Conservation (phyloP, 2,329 filamentous ascomycete genomes). For the Bipolaris oryzae region DNA sequence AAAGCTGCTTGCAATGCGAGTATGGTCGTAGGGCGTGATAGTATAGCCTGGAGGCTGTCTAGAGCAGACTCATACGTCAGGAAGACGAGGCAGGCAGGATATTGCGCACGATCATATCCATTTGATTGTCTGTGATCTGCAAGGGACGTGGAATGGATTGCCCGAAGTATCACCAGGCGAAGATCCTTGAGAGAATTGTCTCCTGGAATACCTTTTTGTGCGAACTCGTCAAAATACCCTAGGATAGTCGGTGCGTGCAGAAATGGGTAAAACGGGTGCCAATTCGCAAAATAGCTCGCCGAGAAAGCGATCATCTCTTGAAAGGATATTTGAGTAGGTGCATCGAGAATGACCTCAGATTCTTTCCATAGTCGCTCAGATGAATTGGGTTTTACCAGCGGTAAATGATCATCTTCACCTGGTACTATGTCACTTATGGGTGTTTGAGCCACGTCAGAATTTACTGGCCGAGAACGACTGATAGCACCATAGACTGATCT, state of each 20-base stretch:
- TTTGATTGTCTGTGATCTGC: conserved; percentile 58
- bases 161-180: conserved; percentile 55
- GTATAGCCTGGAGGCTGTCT: conserved; percentile 55
- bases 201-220: conserved; percentile 40
- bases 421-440: conserved; percentile 56
- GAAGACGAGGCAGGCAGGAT: conserved; percentile 57
- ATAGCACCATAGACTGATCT: conserved; percentile 61
- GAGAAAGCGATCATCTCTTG: conserved; percentile 59
- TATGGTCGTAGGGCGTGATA: conserved; percentile 57
- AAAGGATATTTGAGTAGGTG: conserved; percentile 46
- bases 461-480: conserved; percentile 32
- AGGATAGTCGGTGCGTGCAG: conserved; percentile 61
- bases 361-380: conserved; percentile 33
- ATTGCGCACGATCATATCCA: conserved; percentile 22
- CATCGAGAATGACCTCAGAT: conserved; percentile 37
- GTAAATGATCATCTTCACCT: conserved; percentile 62
- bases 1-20: conserved; percentile 56
- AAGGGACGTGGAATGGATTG: conserved; percentile 60
- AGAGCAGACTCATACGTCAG: conserved; percentile 58
- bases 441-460: conserved; percentile 24
- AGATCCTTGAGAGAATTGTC: conserved; percentile 32
- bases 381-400: conserved; percentile 27
- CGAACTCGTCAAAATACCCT: conserved; percentile 53
- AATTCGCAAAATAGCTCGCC: conserved; percentile 61
- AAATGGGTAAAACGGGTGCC: conserved; percentile 64